Percentiles rank a stretch among this genome's conserved stretches.
These are phyloP conservation scores for Calophaca sinica DNA, from an alignment of 306 rosid genomes.

Conservation along the genomic window DNA sequence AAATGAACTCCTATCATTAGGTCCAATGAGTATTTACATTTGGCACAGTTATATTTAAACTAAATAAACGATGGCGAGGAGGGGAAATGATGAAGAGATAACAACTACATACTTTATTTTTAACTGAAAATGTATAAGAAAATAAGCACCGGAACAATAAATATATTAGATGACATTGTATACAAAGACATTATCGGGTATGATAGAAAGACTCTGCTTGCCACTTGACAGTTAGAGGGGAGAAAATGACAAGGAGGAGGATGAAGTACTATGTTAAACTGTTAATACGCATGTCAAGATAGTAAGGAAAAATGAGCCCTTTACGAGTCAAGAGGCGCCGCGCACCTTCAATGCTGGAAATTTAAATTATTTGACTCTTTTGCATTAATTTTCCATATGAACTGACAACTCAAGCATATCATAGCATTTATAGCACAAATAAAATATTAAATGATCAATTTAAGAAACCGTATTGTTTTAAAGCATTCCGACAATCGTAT, in stretches of 20 bases:
- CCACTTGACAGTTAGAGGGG: neutral
- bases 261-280: neutral
- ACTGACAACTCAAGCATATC: neutral
- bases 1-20: slow-evolving; percentile 9
- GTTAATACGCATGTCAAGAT: neutral
- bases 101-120: neutral
- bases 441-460: slow-evolving; percentile 1
- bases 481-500: neutral
- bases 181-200: neutral
- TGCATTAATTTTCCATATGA: slow-evolving; percentile 1
- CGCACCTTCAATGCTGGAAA: neutral
- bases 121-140: neutral
- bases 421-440: neutral
- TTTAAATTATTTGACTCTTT: neutral
- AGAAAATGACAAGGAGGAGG: slow-evolving; percentile 4
- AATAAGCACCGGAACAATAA: slow-evolving; percentile 1
- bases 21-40: neutral
- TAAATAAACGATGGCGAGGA: neutral
- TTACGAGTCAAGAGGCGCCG: neutral
- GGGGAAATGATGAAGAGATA: neutral
- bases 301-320: neutral
- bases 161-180: neutral
- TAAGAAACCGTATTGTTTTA: neutral
- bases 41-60: neutral
- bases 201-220: neutral